phyloP scores from a whole-genome alignment of 2,329 filamentous ascomycete genomes.

The Chrysosporium keratinophilum region DNA sequence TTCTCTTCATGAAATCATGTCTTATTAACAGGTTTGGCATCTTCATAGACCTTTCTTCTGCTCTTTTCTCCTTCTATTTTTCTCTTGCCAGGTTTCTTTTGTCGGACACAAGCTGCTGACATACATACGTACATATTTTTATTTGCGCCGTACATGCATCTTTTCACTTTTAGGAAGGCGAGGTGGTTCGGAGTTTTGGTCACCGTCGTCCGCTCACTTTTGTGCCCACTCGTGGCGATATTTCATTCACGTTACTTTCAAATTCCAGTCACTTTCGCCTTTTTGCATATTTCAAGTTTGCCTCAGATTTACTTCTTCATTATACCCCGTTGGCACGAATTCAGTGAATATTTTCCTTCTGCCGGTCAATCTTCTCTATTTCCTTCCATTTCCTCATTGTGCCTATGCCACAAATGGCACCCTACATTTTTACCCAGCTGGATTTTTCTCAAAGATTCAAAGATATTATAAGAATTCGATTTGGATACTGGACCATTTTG shows the following conservation, averaged over 20 bases:
- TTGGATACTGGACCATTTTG: no score
- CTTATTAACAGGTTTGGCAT: background rate
- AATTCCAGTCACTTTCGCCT: no score
- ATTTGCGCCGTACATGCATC: background rate
- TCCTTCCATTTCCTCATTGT: no score
- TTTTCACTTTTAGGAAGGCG: background rate
- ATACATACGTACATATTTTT: background rate
- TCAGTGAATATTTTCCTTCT: no score
- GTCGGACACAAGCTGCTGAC: background rate
- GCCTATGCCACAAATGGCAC: no score
- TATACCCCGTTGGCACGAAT: no score
- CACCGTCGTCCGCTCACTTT: background rate
- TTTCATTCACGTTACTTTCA: background rate
- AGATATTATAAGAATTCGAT: no score
- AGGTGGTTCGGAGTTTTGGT: background rate
- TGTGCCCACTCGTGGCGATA: background rate
- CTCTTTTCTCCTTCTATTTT: background rate
- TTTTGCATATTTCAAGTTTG: no score
- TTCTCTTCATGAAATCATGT: conserved; percentile 2
- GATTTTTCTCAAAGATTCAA: no score
- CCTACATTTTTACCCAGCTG: no score
- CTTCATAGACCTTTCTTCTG: background rate
- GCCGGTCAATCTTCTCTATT: no score
- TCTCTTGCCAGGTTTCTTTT: background rate
- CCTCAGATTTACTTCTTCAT: no score